A percentile compares a stretch with the other conserved stretches of the same genome.
These are phyloP conservation scores for Macadamia integrifolia DNA, from an alignment of 164 flowering plant species.

Conservation along the genomic window DNA sequence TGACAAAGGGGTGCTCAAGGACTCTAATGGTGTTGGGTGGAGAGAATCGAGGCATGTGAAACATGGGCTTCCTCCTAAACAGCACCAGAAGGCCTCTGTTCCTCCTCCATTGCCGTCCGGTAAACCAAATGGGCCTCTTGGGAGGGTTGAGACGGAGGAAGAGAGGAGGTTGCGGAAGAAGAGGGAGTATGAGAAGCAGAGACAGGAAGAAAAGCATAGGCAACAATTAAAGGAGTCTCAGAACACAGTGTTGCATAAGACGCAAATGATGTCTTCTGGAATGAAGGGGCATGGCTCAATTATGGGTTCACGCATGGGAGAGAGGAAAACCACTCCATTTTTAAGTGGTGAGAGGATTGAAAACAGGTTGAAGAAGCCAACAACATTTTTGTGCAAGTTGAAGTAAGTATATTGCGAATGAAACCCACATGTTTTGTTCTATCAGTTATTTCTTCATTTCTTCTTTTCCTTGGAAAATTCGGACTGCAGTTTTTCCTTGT, in stretches of 20 bases:
- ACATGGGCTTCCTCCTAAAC: conserved; percentile 27
- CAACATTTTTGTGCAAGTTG: conserved; percentile 89
- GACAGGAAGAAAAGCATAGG: conserved; percentile 71
- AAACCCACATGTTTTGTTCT: not conserved
- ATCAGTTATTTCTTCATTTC: not conserved
- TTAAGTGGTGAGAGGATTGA: conserved; percentile 72
- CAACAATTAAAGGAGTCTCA: conserved; percentile 67
- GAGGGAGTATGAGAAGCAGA: conserved; percentile 81
- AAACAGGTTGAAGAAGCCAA: conserved; percentile 88
- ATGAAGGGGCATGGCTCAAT: conserved; percentile 58
- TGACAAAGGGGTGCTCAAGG: conserved; percentile 22
- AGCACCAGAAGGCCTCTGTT: conserved; percentile 36
- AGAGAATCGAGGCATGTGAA: conserved; percentile 31
- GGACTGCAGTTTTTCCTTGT: not conserved
- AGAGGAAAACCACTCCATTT: conserved; percentile 53
- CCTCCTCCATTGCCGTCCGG: conserved; percentile 12
- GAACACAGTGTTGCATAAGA: conserved; percentile 49
- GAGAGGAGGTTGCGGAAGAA: conserved; percentile 82
- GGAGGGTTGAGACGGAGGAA: conserved; percentile 86
- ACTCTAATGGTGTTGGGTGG: conserved; percentile 21
- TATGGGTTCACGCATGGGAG: conserved; percentile 67
- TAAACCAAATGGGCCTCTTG: conserved; percentile 38
- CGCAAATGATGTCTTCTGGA: conserved; percentile 52
- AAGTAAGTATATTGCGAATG: conserved; percentile 56
- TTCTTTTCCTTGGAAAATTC: not conserved